Percentiles rank a stretch among this genome's conserved stretches.
Conservation (phyloP, 1,284 basidiomycete genomes). For the Hypsizygus ulmarius region DNA sequence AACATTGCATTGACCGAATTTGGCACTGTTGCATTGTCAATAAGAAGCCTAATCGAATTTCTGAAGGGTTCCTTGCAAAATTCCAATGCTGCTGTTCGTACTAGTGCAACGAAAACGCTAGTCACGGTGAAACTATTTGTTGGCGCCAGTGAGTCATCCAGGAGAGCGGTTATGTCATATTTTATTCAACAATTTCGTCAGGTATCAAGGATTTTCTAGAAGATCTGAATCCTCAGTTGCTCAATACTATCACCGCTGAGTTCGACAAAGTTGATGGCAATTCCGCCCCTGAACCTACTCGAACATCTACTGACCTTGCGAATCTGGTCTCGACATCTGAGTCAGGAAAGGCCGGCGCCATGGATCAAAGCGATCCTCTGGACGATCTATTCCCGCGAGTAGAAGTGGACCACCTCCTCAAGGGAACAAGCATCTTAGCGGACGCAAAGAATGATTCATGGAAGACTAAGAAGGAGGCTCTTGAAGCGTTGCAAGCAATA, state of each 20-base stretch:
- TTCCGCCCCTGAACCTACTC: conserved; percentile 76
- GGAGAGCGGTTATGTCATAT: not conserved
- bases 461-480: conserved; percentile 96
- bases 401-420: conserved; percentile 86
- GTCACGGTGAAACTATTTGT: conserved; percentile 93
- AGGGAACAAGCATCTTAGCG: conserved; percentile 79
- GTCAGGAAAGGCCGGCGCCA: conserved; percentile 39
- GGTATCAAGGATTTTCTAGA: conserved; percentile 92
- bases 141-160: conserved; percentile 67
- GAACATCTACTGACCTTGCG: conserved; percentile 73
- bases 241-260: conserved; percentile 88
- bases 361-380: conserved; percentile 61
- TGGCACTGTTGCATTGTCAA: conserved; percentile 83
- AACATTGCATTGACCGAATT: conserved; percentile 90
- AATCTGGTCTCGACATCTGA: conserved; percentile 40
- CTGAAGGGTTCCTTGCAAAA: conserved; percentile 87
- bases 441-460: conserved; percentile 91
- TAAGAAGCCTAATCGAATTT: conserved; percentile 88
- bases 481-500: conserved; percentile 82
- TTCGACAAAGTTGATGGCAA: conserved; percentile 93
- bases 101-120: conserved; percentile 92
- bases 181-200: conserved; percentile 50
- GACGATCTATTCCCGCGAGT: conserved; percentile 96
- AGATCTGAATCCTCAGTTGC: conserved; percentile 91
- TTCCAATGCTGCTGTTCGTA: conserved; percentile 92